phyloP scores from a whole-genome alignment of 371 early-diverging fungal genomes.

The Parasitella parasitica region DNA sequence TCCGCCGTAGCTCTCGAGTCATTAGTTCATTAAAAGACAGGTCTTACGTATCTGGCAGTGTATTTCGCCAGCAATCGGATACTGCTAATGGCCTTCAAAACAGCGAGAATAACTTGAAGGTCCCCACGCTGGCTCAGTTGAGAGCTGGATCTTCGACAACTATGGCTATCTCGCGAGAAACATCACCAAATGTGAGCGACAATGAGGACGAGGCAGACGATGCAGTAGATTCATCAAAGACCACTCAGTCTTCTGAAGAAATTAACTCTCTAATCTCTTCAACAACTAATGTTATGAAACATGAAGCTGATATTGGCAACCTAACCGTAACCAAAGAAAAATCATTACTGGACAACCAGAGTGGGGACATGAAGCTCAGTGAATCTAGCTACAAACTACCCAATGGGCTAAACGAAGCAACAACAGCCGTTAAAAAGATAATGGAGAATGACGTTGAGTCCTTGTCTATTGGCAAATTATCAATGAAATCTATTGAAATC shows the following conservation, averaged over 20 bases:
- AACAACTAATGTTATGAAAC: too few relatives aligned
- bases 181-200: background rate
- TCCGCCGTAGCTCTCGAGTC: conserved; percentile 20
- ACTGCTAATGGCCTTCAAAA: background rate
- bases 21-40: conserved; percentile 27
- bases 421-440: too few relatives aligned
- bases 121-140: conserved; percentile 12
- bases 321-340: background rate
- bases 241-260: background rate
- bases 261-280: too few relatives aligned
- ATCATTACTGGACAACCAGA: background rate
- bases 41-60: conserved; percentile 27
- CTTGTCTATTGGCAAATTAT: background rate
- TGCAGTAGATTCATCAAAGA: background rate
- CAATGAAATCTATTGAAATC: too few relatives aligned
- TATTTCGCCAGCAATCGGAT: conserved; percentile 19
- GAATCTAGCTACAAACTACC: background rate
- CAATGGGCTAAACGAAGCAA: background rate
- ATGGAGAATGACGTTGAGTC: background rate
- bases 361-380: background rate
- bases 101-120: background rate
- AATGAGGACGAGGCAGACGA: conserved; percentile 11
- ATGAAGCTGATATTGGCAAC: too few relatives aligned
- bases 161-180: background rate
- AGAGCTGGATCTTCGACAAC: conserved; percentile 6